These are phyloP conservation scores for Clavariopsis aquatica DNA, from an alignment of 495 filamentous ascomycete genomes.

Conservation along the genomic window DNA sequence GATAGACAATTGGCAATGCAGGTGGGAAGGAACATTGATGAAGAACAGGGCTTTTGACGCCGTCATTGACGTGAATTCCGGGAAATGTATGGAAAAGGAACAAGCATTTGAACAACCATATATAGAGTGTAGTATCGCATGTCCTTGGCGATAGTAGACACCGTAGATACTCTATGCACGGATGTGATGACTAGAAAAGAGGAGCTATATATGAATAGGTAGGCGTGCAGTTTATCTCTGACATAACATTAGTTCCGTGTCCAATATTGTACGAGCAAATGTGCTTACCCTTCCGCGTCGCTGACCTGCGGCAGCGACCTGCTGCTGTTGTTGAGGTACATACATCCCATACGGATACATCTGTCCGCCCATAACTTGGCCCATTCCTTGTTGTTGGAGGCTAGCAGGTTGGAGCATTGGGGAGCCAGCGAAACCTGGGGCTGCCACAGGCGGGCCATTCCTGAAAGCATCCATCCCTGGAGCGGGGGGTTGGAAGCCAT, in stretches of 20 bases:
- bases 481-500: constrained; percentile 30
- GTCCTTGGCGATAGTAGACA: neutral
- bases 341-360: constrained; percentile 39
- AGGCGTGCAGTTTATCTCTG: constrained; percentile 20
- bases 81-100: constrained; percentile 6
- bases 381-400: constrained; percentile 27
- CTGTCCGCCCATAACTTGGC: constrained; percentile 27
- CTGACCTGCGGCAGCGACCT: constrained; percentile 24
- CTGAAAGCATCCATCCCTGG: constrained; percentile 30
- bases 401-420: constrained; percentile 33
- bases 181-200: neutral
- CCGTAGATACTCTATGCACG: neutral
- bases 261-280: neutral
- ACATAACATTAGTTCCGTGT: constrained; percentile 7
- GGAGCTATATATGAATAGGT: constrained; percentile 5
- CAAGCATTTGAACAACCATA: constrained; percentile 6
- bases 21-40: neutral
- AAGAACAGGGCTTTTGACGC: neutral
- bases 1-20: constrained; percentile 3
- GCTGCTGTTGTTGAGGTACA: constrained; percentile 33
- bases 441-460: constrained; percentile 26
- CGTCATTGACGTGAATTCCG: constrained; percentile 2
- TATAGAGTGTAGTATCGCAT: constrained; percentile 4
- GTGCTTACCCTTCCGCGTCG: constrained; percentile 36
- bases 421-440: constrained; percentile 30